These are phyloP conservation scores for Populus deltoides DNA, from an alignment of 345 rosid genomes.

Conservation along the genomic window DNA sequence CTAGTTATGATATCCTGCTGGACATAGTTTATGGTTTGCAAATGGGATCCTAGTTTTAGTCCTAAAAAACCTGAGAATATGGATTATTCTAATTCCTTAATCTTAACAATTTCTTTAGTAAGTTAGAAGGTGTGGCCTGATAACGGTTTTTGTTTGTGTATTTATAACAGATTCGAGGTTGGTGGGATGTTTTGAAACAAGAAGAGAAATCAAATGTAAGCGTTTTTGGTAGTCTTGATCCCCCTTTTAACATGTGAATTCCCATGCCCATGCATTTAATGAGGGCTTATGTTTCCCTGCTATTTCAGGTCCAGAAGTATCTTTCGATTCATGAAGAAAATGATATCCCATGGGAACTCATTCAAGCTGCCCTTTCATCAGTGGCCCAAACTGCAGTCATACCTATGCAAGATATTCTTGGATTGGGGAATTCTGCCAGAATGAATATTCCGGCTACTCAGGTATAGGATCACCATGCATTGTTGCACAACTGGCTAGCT, in stretches of 20 bases:
- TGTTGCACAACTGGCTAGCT: not conserved
- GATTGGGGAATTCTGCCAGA: slow-evolving; percentile 75
- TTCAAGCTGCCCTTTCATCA: slow-evolving; percentile 64
- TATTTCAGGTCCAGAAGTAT: slow-evolving; percentile 58
- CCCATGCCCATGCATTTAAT: not conserved
- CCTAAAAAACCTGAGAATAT: too few species aligned
- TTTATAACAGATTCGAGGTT: slow-evolving; percentile 57
- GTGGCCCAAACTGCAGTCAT: slow-evolving; percentile 70
- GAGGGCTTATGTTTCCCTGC: not conserved
- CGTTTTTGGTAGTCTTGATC: slow-evolving; percentile 4
- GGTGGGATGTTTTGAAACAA: slow-evolving; percentile 69
- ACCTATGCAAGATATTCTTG: slow-evolving; percentile 89
- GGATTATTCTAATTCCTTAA: not conserved
- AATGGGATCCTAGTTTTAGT: not conserved
- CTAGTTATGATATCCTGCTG: too few species aligned
- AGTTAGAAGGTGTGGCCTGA: not conserved
- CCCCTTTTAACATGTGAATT: not conserved
- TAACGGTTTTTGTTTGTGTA: slow-evolving; percentile 10
- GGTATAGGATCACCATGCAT: slow-evolving; percentile 35
- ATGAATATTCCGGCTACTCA: slow-evolving; percentile 89
- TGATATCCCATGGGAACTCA: slow-evolving; percentile 61
- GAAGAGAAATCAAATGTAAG: slow-evolving; percentile 74
- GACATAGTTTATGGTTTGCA: not conserved
- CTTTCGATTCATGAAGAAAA: slow-evolving; percentile 52
- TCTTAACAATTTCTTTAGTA: not conserved